These are phyloP conservation scores for Boletus fagicola DNA, from an alignment of 768 basidiomycete species.

Conservation along the genomic window DNA sequence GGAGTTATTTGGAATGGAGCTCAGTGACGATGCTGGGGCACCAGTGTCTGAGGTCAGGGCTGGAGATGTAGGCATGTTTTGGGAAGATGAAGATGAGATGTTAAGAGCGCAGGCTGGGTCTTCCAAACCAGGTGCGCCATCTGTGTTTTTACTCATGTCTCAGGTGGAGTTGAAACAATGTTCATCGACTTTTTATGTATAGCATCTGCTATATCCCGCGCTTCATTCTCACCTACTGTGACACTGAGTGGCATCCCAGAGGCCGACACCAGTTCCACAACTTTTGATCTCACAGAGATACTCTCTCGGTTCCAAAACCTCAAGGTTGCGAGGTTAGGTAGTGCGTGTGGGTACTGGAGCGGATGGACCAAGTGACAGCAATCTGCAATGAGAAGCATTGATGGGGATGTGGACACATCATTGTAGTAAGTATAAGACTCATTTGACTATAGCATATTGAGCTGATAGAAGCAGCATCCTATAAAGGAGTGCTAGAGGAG, in stretches of 20 bases:
- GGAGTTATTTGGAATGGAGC: slow-evolving; percentile 15
- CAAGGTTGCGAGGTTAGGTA: slow-evolving; percentile 41
- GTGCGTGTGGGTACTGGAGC: slow-evolving; percentile 42
- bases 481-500: too few species aligned
- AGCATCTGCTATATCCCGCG: background rate
- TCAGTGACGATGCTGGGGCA: background rate
- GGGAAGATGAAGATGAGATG: slow-evolving; percentile 25
- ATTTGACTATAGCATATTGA: too few species aligned
- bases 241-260: background rate
- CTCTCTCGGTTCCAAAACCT: slow-evolving; percentile 31
- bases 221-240: background rate
- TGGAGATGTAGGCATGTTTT: too few species aligned
- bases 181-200: background rate
- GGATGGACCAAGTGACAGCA: too few species aligned
- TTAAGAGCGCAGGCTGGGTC: background rate
- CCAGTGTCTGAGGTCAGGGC: background rate
- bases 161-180: too few species aligned
- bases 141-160: too few species aligned
- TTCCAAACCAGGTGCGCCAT: slow-evolving; percentile 6
- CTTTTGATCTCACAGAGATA: slow-evolving; percentile 21
- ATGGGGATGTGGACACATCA: too few species aligned
- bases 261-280: too few species aligned
- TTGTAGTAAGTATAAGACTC: too few species aligned
- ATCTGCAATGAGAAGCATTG: too few species aligned
- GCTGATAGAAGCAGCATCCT: too few species aligned